Percentiles rank a stretch among this genome's conserved stretches.
Evolutionary conservation across 2,329 filamentous ascomycete genomes (phyloP).

Genomic region (Colletotrichum australisinense): DNA sequence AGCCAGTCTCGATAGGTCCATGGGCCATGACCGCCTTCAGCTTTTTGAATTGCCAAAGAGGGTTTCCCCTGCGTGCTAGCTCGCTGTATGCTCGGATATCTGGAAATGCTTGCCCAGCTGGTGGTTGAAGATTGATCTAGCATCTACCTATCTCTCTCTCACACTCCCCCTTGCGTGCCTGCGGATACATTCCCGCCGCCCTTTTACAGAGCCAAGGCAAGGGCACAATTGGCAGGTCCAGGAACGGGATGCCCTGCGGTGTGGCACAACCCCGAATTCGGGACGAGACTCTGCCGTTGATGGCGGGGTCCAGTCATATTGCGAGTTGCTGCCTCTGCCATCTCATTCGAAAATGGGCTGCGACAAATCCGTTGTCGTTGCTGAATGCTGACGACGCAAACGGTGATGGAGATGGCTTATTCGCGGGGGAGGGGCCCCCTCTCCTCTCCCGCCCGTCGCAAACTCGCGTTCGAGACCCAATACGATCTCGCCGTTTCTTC

Average conservation of each 20-base stretch:
- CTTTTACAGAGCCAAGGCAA: background rate
- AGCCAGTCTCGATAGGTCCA: background rate
- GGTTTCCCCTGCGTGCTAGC: background rate
- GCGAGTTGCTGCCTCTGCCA: background rate
- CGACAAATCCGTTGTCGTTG: background rate
- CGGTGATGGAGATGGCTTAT: background rate
- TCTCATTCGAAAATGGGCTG: slow-evolving; percentile 10
- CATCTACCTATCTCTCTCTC: background rate
- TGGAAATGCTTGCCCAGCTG: slow-evolving; percentile 2
- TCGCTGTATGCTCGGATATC: background rate
- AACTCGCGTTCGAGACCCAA: slow-evolving; percentile 27
- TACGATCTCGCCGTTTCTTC: slow-evolving; percentile 19
- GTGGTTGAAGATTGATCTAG: too few species aligned
- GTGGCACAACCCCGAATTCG: background rate
- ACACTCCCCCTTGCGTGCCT: background rate
- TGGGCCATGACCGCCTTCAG: background rate
- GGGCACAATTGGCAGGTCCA: background rate
- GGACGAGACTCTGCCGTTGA: slow-evolving; percentile 15
- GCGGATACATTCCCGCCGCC: background rate
- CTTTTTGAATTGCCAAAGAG: background rate
- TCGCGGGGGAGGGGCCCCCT: background rate
- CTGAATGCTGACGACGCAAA: slow-evolving; percentile 31
- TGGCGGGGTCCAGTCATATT: slow-evolving; percentile 22
- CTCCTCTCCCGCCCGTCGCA: slow-evolving; percentile 3
- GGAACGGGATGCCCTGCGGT: background rate